phyloP scores from a whole-genome alignment of 176 grass and related monocot genomes.

The Oropetium thomaeum region DNA sequence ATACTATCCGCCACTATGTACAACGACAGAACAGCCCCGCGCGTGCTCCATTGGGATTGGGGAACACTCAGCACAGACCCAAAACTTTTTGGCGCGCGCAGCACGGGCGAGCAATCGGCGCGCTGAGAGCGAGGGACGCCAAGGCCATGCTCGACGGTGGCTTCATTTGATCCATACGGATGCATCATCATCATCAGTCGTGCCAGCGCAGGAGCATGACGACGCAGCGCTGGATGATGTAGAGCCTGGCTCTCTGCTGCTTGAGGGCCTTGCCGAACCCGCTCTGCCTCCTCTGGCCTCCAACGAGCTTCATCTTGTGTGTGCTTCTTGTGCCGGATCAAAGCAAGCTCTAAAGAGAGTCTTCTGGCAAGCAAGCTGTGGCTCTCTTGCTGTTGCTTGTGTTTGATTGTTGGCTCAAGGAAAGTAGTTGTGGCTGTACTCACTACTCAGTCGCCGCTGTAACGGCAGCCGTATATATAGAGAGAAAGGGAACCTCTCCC shows the following conservation, averaged over 20 bases:
- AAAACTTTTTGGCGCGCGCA: constrained; percentile 19
- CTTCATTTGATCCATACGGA: background rate
- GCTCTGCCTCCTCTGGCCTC: constrained; percentile 46
- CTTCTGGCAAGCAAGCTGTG: background rate
- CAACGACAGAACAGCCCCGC: too few species aligned
- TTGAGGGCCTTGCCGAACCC: constrained; percentile 36
- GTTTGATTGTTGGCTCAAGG: background rate
- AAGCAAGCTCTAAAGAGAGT: background rate
- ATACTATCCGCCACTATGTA: constrained; percentile 31
- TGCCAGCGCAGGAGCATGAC: constrained; percentile 53
- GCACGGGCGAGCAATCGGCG: too few species aligned
- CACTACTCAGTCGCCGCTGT: background rate
- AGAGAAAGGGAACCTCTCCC: background rate
- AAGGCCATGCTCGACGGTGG: too few species aligned
- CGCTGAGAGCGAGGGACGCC: too few species aligned
- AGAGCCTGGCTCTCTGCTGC: constrained; percentile 47
- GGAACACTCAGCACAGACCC: constrained; percentile 1
- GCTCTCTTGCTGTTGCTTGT: background rate
- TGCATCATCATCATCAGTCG: constrained; percentile 21
- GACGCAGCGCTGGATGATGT: constrained; percentile 63
- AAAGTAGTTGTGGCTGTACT: background rate
- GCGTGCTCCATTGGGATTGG: constrained; percentile 30
- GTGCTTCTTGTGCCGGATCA: background rate
- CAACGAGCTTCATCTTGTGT: constrained; percentile 39
- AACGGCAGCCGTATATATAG: constrained; percentile 27